These are phyloP conservation scores for Acacia acuminata DNA, from an alignment of 306 rosid species.

Conservation along the genomic window DNA sequence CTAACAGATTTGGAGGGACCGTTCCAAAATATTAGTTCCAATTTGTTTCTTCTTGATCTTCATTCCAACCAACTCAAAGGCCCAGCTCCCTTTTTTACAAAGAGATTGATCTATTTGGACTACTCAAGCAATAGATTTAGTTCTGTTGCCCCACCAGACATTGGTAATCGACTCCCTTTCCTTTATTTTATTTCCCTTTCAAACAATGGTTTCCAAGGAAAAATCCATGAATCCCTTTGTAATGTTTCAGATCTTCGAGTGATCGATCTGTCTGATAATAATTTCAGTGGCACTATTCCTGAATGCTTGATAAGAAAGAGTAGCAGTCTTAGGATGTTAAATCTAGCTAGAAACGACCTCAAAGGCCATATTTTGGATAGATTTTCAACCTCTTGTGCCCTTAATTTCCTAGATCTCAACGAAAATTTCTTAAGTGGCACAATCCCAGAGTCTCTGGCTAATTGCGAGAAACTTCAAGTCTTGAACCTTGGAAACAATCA, in stretches of 20 bases:
- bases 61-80: constrained; percentile 41
- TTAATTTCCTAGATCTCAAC: constrained; percentile 31
- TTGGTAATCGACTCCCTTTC: constrained; percentile 23
- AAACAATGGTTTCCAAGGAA: constrained; percentile 23
- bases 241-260: constrained; percentile 1
- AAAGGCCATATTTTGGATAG: not conserved
- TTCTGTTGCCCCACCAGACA: constrained; percentile 10
- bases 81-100: not conserved
- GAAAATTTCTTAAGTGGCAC: constrained; percentile 31
- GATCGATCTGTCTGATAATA: constrained; percentile 46
- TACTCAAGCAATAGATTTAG: constrained; percentile 40
- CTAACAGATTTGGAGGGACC: constrained; percentile 13
- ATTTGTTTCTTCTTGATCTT: constrained; percentile 14
- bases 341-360: constrained; percentile 34
- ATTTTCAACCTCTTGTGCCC: constrained; percentile 15
- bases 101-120: not conserved
- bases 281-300: constrained; percentile 30
- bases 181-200: not conserved
- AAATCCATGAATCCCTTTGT: constrained; percentile 41
- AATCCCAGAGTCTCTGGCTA: not conserved
- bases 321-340: constrained; percentile 1
- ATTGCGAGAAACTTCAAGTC: not conserved
- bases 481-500: not conserved
- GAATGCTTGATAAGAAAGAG: constrained; percentile 9
- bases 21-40: not conserved